Base-by-base conservation (phyloP, 139 green algal species). In the Haematococcus sp. region DNA sequence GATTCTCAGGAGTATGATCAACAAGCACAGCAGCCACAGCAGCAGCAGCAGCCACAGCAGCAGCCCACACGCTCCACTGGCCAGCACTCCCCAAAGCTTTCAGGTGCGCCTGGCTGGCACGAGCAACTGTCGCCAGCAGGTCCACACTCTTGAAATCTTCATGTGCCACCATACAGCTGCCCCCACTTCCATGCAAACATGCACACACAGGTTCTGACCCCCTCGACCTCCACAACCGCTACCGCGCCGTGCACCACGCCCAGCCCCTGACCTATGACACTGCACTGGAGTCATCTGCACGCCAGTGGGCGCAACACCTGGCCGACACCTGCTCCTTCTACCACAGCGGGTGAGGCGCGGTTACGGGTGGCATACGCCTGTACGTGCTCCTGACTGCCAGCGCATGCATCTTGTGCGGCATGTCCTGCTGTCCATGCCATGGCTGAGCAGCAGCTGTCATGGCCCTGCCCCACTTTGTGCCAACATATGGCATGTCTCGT, bases 241-340 rank as follows among this genome's bases (percentile, higher is more conserved):
- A 65, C 58, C 58, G 58, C 58, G 30, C n/a, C 25, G n/a, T 33
- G 58, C 58, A 65, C 25, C 58, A 65, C 11, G 30, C 58, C 4
- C n/a, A 30, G 11, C 58, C 58, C 17, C 58, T 65, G n/a, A 65
- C 58, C 3, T 65, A 65, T 11, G n/a, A 34, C 25, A 33, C 58
- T n/a, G 7, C 28, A 11, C 25, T 65, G 23, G 58, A 65, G 58
- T 22, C 30, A 4, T 16, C 2, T n/a, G n/a, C 58, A 34, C 23
- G 58, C n/a, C 11, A 40, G 58, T 22, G 23, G 23, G n/a, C 58
- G n/a, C 25, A 65, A 3, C 4, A 33, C 17, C 23, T 22, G n/a
- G 30, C 23, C 17, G n/a, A 11, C 4, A 4, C 23, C 3, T 30
- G 30, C 25, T 22, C n/a, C 28, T 34, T 40, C 23, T 40, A 28